Percentiles rank a stretch among this genome's conserved stretches.
phyloP scores from a whole-genome alignment of 2,329 filamentous ascomycete species.

The Botrytis porri region DNA sequence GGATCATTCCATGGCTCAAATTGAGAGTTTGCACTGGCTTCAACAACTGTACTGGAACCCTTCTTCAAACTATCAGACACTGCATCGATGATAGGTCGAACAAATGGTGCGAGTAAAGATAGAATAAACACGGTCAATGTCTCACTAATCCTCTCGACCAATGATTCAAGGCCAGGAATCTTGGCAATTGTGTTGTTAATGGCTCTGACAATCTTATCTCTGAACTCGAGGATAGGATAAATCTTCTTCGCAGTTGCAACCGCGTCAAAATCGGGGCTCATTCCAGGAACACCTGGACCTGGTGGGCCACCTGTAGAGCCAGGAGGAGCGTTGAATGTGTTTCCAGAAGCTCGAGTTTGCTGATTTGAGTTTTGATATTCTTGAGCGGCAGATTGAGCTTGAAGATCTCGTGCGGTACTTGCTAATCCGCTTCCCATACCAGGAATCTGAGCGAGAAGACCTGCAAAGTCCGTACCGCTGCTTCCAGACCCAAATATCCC shows the following conservation, averaged over 20 bases:
- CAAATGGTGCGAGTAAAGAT: slow-evolving; percentile 84
- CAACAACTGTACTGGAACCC: slow-evolving; percentile 71
- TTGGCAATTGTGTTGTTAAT: slow-evolving; percentile 84
- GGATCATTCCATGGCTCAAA: slow-evolving; percentile 78
- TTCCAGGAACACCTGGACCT: slow-evolving; percentile 63
- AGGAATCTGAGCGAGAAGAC: slow-evolving; percentile 73
- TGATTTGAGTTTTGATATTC: slow-evolving; percentile 52
- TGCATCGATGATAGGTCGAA: slow-evolving; percentile 85
- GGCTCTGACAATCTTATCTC: slow-evolving; percentile 86
- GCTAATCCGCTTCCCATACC: slow-evolving; percentile 64
- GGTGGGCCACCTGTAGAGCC: slow-evolving; percentile 42
- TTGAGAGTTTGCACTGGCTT: slow-evolving; percentile 66
- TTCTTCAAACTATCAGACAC: slow-evolving; percentile 82
- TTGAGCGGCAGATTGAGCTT: slow-evolving; percentile 60
- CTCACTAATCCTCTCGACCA: slow-evolving; percentile 91
- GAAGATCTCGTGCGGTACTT: slow-evolving; percentile 61
- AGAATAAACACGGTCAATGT: slow-evolving; percentile 89
- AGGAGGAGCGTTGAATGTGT: slow-evolving; percentile 31
- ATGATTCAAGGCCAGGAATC: slow-evolving; percentile 80
- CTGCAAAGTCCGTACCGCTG: slow-evolving; percentile 60
- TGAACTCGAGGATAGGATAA: slow-evolving; percentile 90
- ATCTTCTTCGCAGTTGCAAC: slow-evolving; percentile 76
- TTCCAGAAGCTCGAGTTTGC: slow-evolving; percentile 39
- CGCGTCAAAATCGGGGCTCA: slow-evolving; percentile 74
- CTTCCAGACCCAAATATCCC: slow-evolving; percentile 39